Evolutionary conservation across 2,329 filamentous ascomycete genomes (phyloP).

Genomic region (Aschersonia sp.): DNA sequence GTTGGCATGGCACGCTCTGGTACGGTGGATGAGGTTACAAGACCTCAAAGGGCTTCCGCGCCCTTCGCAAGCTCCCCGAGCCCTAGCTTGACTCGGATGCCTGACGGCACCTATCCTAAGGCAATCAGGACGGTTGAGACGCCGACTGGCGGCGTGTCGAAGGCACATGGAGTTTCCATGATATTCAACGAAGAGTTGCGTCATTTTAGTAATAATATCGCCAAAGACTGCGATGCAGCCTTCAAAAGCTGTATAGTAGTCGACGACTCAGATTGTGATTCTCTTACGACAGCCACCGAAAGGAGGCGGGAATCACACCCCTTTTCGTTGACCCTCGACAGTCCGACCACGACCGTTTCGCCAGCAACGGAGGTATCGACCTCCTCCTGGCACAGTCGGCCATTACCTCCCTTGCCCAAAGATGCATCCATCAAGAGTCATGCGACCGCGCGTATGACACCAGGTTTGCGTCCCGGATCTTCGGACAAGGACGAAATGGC

Average conservation of each 20-base stretch:
- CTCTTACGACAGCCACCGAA: constrained; percentile 17
- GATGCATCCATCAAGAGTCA: constrained; percentile 10
- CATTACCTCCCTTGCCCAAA: constrained; percentile 34
- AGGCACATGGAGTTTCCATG: constrained; percentile 14
- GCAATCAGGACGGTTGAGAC: constrained; percentile 7
- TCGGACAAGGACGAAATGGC: constrained; percentile 10
- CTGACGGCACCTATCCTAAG: constrained; percentile 12
- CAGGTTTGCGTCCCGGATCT: constrained; percentile 10
- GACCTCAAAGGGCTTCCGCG: constrained; percentile 8
- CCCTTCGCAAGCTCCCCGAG: constrained; percentile 10
- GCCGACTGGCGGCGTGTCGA: constrained; percentile 2
- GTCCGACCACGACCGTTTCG: constrained; percentile 11
- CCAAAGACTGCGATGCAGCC: constrained; percentile 81
- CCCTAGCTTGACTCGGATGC: constrained; percentile 13
- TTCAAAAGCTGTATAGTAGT: constrained; percentile 55
- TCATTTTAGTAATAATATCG: constrained; percentile 71
- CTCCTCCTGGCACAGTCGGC: constrained; percentile 30
- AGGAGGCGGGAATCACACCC: constrained; percentile 22
- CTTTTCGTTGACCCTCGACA: constrained; percentile 26
- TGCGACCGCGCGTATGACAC: constrained; percentile 7
- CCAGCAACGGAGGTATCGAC: constrained; percentile 14
- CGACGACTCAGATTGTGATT: constrained; percentile 18
- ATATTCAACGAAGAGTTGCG: constrained; percentile 59
- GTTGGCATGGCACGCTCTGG: constrained; percentile 7
- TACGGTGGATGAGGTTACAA: constrained; percentile 6